phyloP scores from a whole-genome alignment of 805 yeast genomes.

The Cyberlindnera xishuangbannaensis region DNA sequence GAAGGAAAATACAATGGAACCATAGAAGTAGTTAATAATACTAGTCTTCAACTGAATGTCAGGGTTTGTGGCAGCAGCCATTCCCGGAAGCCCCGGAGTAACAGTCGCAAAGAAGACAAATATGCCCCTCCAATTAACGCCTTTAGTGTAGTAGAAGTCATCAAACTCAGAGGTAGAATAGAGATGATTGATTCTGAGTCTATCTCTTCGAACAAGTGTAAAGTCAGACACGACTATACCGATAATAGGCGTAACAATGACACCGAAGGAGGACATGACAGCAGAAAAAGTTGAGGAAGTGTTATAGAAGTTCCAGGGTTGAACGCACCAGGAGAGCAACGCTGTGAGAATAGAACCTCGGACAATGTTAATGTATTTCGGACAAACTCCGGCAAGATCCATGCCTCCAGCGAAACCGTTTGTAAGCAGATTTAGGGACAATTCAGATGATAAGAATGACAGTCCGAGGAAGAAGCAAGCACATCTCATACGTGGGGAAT shows the following conservation, averaged over 20 bases:
- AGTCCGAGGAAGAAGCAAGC: constrained; percentile 37
- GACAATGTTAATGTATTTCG: constrained; percentile 17
- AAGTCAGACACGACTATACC: constrained; percentile 33
- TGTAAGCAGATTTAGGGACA: constrained; percentile 31
- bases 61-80: constrained; percentile 28
- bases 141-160: constrained; percentile 26
- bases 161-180: constrained; percentile 27
- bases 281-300: constrained; percentile 30
- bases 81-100: constrained; percentile 36
- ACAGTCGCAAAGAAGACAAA: constrained; percentile 25
- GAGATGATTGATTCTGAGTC: constrained; percentile 30
- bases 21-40: constrained; percentile 26
- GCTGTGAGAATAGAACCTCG: constrained; percentile 32
- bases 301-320: constrained; percentile 36
- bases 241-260: constrained; percentile 32
- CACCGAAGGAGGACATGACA: constrained; percentile 35
- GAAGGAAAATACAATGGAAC: constrained; percentile 28
- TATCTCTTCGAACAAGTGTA: constrained; percentile 27
- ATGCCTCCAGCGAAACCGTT: constrained; percentile 32
- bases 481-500: constrained; percentile 31
- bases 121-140: constrained; percentile 28
- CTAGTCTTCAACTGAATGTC: constrained; percentile 18
- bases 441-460: constrained; percentile 31
- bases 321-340: constrained; percentile 31
- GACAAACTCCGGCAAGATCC: constrained; percentile 21